Conservation (phyloP, 1,284 basidiomycete species). For the Hemileia vastatrix region DNA sequence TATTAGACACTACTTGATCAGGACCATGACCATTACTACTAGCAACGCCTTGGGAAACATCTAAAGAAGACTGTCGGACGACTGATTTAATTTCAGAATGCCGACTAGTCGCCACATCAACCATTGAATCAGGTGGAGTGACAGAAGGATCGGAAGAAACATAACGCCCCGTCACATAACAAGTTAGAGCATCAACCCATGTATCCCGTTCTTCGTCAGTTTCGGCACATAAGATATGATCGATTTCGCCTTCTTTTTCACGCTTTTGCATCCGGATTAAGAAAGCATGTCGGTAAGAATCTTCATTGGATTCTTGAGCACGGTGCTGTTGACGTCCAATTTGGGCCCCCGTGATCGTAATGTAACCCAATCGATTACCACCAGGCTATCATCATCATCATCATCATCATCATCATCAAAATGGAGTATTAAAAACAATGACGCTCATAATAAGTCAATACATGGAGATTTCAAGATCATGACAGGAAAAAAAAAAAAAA, state of each 20-base stretch:
- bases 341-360: slow-evolving; percentile 67
- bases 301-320: slow-evolving; percentile 53
- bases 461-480: not conserved
- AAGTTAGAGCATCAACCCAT: slow-evolving; percentile 89
- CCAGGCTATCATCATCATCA: slow-evolving; percentile 5
- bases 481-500: slow-evolving; percentile 24
- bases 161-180: slow-evolving; percentile 49
- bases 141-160: slow-evolving; percentile 22
- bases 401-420: not conserved
- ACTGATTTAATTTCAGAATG: no score
- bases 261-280: slow-evolving; percentile 77
- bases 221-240: slow-evolving; percentile 90
- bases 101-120: no score
- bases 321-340: slow-evolving; percentile 59
- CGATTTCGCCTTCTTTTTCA: slow-evolving; percentile 58
- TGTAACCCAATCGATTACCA: slow-evolving; percentile 27
- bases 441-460: no score
- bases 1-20: no score
- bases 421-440: no score
- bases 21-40: no score
- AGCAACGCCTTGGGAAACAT: no score
- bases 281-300: slow-evolving; percentile 91
- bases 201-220: slow-evolving; percentile 82
- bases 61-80: no score
- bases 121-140: slow-evolving; percentile 1